Base-by-base conservation (phyloP, 2,329 filamentous ascomycete genomes). In the Calonectria pseudoturangicola region DNA sequence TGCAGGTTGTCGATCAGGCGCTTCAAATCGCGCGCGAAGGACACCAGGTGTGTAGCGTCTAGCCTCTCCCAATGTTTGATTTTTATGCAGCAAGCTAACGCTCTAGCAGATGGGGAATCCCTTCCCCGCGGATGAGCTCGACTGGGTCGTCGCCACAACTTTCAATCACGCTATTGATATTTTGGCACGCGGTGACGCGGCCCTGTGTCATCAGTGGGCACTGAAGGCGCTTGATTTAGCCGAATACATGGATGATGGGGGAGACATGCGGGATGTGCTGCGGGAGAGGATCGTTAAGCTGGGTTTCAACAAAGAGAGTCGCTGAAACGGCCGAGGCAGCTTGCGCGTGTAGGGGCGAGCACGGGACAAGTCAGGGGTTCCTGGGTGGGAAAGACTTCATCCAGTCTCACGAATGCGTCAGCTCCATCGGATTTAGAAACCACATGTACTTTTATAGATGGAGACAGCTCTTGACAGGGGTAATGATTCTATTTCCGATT, bases 161-260 rank as follows among this genome's bases (percentile, higher is more conserved):
- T 95, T 93, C 82, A 96, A 96, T 76, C 91, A 92, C 72, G 92
- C 90, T 0, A 86, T 95, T 6, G 93, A 95, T 77, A 87, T 90
- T n/a, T 92, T 91, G 77, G 87, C 88, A 15, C 85, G 84, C 1
- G 86, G 88, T 1, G 87, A 93, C 28, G 88, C 91, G 69, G 86
- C 86, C 5, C 82, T 84, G 2, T 92, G 91, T 60, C 89, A 87
- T 74, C 81, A 83, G 43, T 95, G 93, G 93, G 90, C 90, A 1
- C 86, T 89, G 8, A 89, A 89, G 77, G 91, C 93, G 5, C 86
- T 94, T 66, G 88, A 87, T 15, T 79, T 95, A 63, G 92, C 93
- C 2, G 87, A 89, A 58, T 89, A 89, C 76, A 86, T 89, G 51
- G 84, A 86, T 4, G 93, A 94, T 74, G 87, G 82, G 0, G 89